Evolutionary conservation across 352 stramenopile species (phyloP), one percentile per base, ranked within the genome.

Genomic region (Aphanomyces astaci): DNA sequence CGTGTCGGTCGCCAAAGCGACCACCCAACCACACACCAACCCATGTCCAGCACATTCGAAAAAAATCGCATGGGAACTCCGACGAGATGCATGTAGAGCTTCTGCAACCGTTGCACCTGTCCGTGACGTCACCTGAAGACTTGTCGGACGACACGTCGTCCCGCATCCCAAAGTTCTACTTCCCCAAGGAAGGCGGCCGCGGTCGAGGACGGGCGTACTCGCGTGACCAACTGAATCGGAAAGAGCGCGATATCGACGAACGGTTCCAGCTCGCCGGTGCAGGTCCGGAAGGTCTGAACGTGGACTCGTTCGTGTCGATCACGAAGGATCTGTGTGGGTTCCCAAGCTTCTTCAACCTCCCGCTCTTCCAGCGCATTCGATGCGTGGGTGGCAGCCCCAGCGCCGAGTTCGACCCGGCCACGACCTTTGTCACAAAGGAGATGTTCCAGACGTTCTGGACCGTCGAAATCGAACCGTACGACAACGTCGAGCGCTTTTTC

Each of bases 261-360:
- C 82, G 84, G 4, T 94, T 94, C 53, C 72, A 76, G 17, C 82
- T 92, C 24, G 91, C 62, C 28, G 62, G 62, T 22, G 62, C 62
- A 4, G 62, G 89, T 53, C 73, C 82, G 1, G 84, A 94, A 15
- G 86, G 86, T 39, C 91, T 94, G 81, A 90, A 88, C 52, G 80
- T 92, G 11, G 83, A 92, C 60, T 82, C 90, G 54, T 94, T 94
- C 71, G 95, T 98, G 39, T 82, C 92, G 4, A 94, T 99, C 28
- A 98, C 96, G 2, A 99, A 99, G 75, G 96, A 98, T 63, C 78
- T 99, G 19, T 99, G 95, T 74, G 86, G 89, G 9, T 98, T 99
- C 76, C 96, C 96, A n/a, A 98, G 93, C 24, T 99, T 99, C 78
- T 99, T 99, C 75, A 98, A 99, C 73, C 88, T 89, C 32, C 94